A percentile compares a stretch with the other conserved stretches of the same genome.
Conservation (phyloP, 2,329 filamentous ascomycete genomes). For the Colletotrichum liaoningense region DNA sequence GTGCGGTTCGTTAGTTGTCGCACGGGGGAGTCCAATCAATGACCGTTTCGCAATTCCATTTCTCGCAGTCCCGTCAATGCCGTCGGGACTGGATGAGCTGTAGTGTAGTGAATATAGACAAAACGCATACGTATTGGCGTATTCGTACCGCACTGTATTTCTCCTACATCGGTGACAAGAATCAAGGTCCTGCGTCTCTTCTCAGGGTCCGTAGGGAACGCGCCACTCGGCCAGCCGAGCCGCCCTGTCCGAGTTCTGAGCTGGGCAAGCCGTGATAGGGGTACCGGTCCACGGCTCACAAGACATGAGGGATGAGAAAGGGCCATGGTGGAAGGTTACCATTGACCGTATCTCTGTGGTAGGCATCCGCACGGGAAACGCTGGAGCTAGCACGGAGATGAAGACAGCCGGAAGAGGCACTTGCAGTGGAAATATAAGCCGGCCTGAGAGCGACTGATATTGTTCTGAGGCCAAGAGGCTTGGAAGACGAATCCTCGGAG, state of each 20-base stretch:
- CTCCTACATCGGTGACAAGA: background rate
- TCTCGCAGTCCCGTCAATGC: background rate
- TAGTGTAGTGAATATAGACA: background rate
- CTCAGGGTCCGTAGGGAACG: background rate
- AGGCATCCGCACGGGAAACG: background rate
- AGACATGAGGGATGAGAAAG: background rate
- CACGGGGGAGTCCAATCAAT: background rate
- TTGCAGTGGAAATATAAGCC: background rate
- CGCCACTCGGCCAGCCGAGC: background rate
- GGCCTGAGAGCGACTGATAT: background rate
- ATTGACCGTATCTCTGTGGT: background rate
- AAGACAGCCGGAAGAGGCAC: background rate
- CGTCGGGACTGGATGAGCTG: background rate
- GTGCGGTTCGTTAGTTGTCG: background rate
- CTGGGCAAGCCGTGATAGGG: background rate
- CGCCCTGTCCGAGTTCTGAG: background rate
- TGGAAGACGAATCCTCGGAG: slow-evolving; percentile 15
- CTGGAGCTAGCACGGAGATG: slow-evolving; percentile 1
- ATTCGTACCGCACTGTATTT: background rate
- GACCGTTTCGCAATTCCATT: slow-evolving; percentile 15
- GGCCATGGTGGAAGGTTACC: background rate
- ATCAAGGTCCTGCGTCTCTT: background rate
- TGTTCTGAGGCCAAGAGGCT: slow-evolving; percentile 10
- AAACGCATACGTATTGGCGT: background rate
- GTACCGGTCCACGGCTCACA: too few relatives aligned